Base-by-base conservation (phyloP, 2,329 filamentous ascomycete species). In the Magnaporthales sp. region DNA sequence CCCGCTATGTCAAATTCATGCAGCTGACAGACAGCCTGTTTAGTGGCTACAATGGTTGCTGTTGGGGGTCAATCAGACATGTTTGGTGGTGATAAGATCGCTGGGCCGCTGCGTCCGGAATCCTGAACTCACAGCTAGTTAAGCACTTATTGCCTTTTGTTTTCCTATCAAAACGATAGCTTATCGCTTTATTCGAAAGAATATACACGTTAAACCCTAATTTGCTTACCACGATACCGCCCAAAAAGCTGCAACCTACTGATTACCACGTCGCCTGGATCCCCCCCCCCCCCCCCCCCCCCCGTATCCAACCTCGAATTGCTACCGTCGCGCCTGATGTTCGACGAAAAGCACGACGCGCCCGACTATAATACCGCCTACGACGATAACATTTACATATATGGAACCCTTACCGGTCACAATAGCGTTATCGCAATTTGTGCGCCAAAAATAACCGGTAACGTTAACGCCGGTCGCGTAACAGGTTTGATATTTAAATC, bases 181-280 rank as follows among this genome's bases (percentile, higher is more conserved):
- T n/a, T n/a, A n/a, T n/a, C n/a, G n/a, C n/a, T n/a, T n/a, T n/a
- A n/a, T n/a, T n/a, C n/a, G n/a, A n/a, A n/a, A n/a, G n/a, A n/a
- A n/a, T n/a, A n/a, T n/a, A n/a, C n/a, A n/a, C n/a, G n/a, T n/a
- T 31, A 31, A 31, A 31, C 9, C 4, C 30, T 9, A 9, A n/a
- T 9, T 9, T 9, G 9, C 30, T 4, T 31, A 31, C 9, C 30
- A 9, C 30, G 9, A 31, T 31, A 9, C 58, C 58, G 58, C 58
- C 13, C 24, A 63, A 32, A 15, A 15, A n/a, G 8, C 29, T 63
- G n/a, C 6, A 27, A 22, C 15, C 61, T 11, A 22, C 30, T 9
- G 66, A 67, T 51, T 69, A 70, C 60, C 66, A 68, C 7, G 68
- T 70, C 1, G 69, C 69, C 8, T 70, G 69, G 69, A 68, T 70